Conservation (phyloP, 2,329 filamentous ascomycete species). For the Emmonsia crescens region DNA sequence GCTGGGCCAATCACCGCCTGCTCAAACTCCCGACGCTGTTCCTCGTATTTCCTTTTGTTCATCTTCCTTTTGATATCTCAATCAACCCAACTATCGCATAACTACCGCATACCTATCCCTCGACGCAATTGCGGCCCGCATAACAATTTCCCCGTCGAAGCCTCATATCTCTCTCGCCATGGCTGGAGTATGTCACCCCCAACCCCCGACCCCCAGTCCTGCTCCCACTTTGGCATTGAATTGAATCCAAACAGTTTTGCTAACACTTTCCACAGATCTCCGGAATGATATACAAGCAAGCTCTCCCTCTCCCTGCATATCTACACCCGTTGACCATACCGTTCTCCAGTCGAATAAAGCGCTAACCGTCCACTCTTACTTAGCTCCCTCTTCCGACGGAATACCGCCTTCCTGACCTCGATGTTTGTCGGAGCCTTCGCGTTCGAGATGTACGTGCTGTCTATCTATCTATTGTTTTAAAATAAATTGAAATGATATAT, state of each 20-base stretch:
- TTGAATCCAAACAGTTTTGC: constrained; percentile 22
- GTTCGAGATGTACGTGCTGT: constrained; percentile 71
- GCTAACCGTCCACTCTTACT: constrained; percentile 14
- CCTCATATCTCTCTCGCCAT: constrained; percentile 38
- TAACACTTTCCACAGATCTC: constrained; percentile 34
- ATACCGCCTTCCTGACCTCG: constrained; percentile 73
- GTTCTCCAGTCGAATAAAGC: constrained; percentile 9
- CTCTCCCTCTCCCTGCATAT: neutral
- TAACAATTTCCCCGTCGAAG: neutral
- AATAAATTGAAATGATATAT: neutral
- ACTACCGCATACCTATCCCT: too few relatives aligned
- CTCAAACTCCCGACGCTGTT: constrained; percentile 10
- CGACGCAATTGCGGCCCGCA: neutral
- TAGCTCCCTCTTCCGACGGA: constrained; percentile 76
- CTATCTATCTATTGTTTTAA: neutral
- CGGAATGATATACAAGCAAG: constrained; percentile 51
- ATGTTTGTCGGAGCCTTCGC: constrained; percentile 84
- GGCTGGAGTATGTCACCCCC: constrained; percentile 43
- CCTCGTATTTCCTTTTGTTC: constrained; percentile 2
- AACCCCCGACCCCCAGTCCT: neutral
- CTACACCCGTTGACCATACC: constrained; percentile 14
- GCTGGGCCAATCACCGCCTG: constrained; percentile 10
- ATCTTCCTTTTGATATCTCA: neutral
- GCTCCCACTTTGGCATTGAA: constrained; percentile 4
- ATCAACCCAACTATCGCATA: neutral